These are phyloP conservation scores for Xylaria arbuscula DNA, from an alignment of 2,329 filamentous ascomycete genomes.

Conservation along the genomic window DNA sequence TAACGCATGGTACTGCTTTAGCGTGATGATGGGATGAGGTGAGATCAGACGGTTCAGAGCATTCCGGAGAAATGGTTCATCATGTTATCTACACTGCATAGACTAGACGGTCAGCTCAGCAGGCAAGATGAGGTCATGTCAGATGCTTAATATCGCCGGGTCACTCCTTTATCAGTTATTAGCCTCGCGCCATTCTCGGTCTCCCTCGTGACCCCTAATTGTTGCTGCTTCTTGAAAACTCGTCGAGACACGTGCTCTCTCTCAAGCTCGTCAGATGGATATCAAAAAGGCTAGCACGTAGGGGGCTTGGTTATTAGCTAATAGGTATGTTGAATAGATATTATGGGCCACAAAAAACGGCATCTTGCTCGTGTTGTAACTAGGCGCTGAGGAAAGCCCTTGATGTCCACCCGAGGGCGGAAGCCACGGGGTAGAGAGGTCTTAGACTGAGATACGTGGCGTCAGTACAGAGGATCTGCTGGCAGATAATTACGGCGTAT, in stretches of 20 bases:
- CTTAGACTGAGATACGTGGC: conserved; percentile 4
- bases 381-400: background rate
- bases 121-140: conserved; percentile 16
- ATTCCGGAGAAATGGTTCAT: background rate
- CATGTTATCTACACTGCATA: background rate
- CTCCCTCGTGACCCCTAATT: background rate
- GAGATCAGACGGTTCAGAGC: conserved; percentile 18
- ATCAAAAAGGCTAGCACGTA: background rate
- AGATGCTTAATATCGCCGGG: background rate
- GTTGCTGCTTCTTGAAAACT: background rate
- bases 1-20: conserved; percentile 1
- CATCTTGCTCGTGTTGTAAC: background rate
- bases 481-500: background rate
- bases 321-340: background rate
- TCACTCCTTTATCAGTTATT: conserved; percentile 1
- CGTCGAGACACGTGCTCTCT: background rate
- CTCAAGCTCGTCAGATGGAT: background rate
- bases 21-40: conserved; percentile 25
- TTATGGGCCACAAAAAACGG: background rate
- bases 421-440: conserved; percentile 5
- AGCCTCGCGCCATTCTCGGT: background rate
- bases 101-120: background rate
- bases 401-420: conserved; percentile 4
- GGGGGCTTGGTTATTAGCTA: background rate
- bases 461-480: conserved; percentile 16